Percentiles rank a stretch among this genome's conserved stretches.
Conservation (phyloP, 805 yeast genomes). For the Candida sithepensis region DNA sequence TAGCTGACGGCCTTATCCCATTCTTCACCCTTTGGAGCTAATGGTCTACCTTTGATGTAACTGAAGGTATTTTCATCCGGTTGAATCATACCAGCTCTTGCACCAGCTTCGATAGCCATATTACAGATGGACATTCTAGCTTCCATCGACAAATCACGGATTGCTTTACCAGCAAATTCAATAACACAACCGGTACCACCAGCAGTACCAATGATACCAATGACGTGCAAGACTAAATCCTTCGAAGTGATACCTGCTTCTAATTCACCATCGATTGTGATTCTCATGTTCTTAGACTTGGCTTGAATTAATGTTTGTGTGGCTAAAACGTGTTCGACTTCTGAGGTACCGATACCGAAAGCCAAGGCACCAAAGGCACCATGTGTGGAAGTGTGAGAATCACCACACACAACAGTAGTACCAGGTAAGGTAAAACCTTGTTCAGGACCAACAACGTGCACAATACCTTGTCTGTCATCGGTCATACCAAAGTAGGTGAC, state of each 20-base stretch:
- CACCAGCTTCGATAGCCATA: conserved; percentile 99
- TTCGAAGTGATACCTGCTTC: conserved; percentile 91
- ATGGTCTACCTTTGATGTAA: conserved; percentile 89
- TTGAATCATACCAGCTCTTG: conserved; percentile 98
- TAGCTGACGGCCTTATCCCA: conserved; percentile 93
- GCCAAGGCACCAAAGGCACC: conserved; percentile 98
- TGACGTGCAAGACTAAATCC: conserved; percentile 90
- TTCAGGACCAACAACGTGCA: conserved; percentile 98
- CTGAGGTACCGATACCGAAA: conserved; percentile 98
- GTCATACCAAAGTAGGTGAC: conserved; percentile 93
- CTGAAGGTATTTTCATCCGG: conserved; percentile 90
- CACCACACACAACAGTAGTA: conserved; percentile 98
- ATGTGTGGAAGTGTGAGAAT: conserved; percentile 97
- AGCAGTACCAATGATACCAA: conserved; percentile 97
- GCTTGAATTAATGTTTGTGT: conserved; percentile 95
- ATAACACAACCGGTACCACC: conserved; percentile 98
- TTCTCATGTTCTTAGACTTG: conserved; percentile 94
- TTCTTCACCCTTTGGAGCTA: conserved; percentile 90
- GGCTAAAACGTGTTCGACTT: conserved; percentile 97
- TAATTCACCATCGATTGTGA: conserved; percentile 79
- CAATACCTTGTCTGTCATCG: conserved; percentile 95
- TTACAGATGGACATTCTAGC: conserved; percentile 99
- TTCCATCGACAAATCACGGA: conserved; percentile 87
- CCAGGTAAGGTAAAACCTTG: conserved; percentile 99
- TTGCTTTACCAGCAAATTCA: conserved; percentile 96